phyloP scores from a whole-genome alignment of 768 basidiomycete species.

The Suillus alpinus region DNA sequence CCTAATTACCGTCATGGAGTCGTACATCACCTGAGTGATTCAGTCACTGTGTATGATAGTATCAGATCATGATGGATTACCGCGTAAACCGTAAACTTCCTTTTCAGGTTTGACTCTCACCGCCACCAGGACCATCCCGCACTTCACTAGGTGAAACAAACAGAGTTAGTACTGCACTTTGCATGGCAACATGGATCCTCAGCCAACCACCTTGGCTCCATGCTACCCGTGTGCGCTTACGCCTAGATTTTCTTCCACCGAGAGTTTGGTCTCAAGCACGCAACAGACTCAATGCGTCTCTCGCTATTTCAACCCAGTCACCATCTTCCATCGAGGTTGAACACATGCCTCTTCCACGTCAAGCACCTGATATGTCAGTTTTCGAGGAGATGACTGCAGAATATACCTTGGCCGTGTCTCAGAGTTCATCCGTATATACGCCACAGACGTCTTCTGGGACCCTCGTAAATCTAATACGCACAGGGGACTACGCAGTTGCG shows the following conservation, averaged over 20 bases:
- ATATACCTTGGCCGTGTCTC: constrained; percentile 22
- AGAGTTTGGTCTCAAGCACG: constrained; percentile 18
- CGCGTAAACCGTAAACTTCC: no score
- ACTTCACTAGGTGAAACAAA: background rate
- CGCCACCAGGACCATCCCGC: background rate
- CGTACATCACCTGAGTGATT: no score
- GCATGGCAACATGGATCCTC: constrained; percentile 27
- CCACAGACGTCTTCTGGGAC: constrained; percentile 25
- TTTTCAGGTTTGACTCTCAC: background rate
- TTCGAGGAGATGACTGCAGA: constrained; percentile 37
- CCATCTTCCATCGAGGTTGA: constrained; percentile 35
- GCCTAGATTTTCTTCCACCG: constrained; percentile 12
- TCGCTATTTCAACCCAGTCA: constrained; percentile 25
- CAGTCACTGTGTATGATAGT: no score
- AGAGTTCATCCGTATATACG: constrained; percentile 9
- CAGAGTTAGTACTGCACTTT: background rate
- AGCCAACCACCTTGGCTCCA: constrained; percentile 12
- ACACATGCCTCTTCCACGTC: constrained; percentile 32
- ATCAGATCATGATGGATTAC: no score
- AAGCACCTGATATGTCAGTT: constrained; percentile 29
- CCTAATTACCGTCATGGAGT: no score
- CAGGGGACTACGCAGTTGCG: constrained; percentile 26
- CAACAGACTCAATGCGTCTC: constrained; percentile 21
- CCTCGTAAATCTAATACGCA: constrained; percentile 21
- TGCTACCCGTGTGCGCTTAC: constrained; percentile 14